phyloP scores from a whole-genome alignment of 2,329 filamentous ascomycete species.

The Aspergillus persii region DNA sequence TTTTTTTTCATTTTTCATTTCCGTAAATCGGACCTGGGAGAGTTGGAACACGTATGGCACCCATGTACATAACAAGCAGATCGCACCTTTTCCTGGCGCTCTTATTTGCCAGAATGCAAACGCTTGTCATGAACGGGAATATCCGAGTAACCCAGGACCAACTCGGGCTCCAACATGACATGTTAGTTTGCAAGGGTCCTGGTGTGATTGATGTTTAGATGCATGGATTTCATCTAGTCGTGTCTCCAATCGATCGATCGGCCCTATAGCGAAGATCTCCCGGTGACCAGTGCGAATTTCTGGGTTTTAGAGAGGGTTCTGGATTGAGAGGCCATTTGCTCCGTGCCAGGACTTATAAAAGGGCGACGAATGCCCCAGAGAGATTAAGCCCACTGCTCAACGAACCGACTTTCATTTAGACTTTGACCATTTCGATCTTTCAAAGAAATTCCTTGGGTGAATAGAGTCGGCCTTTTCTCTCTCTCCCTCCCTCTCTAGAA shows the following conservation, averaged over 20 bases:
- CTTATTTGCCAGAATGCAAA: conserved; percentile 14
- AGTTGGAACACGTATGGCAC: conserved; percentile 11
- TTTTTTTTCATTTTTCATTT: neutral
- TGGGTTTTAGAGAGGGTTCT: conserved; percentile 3
- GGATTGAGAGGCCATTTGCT: neutral
- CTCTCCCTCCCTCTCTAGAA: neutral
- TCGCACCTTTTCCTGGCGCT: conserved; percentile 5
- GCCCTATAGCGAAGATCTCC: conserved; percentile 24
- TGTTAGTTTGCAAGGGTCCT: conserved; percentile 17
- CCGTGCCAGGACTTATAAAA: conserved; percentile 19
- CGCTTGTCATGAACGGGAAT: conserved; percentile 26
- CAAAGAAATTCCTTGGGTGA: neutral
- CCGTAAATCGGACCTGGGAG: conserved; percentile 1
- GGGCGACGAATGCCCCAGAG: conserved; percentile 4
- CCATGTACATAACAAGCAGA: conserved; percentile 6
- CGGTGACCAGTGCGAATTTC: conserved; percentile 11
- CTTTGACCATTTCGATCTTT: conserved; percentile 5
- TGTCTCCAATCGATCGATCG: conserved; percentile 22
- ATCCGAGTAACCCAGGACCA: conserved; percentile 15
- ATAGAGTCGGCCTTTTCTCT: neutral
- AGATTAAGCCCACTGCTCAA: conserved; percentile 15
- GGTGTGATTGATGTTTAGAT: conserved; percentile 18
- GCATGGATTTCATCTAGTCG: conserved; percentile 17
- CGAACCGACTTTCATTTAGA: conserved; percentile 6
- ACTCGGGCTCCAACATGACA: conserved; percentile 18